Conservation (phyloP, 768 basidiomycete species). For the Kwoniella shandongensis region DNA sequence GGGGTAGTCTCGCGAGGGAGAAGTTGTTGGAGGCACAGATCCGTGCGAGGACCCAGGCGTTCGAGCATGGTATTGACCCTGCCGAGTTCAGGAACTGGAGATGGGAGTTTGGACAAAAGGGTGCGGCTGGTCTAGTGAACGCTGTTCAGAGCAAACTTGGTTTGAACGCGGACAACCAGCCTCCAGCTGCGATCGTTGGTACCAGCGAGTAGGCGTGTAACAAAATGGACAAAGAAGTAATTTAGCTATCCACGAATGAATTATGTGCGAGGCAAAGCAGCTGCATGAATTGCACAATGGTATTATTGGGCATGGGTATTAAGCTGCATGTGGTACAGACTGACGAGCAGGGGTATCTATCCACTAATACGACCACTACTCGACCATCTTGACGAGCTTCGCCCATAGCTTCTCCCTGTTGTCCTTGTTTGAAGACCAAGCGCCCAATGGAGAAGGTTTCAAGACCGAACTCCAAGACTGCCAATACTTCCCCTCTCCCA, state of each 20-base stretch:
- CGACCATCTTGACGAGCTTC: not conserved
- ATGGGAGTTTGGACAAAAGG: constrained; percentile 34
- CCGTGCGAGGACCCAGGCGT: constrained; percentile 37
- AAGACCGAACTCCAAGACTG: not conserved
- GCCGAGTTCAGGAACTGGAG: constrained; percentile 34
- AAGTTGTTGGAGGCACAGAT: constrained; percentile 43
- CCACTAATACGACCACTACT: too few relatives aligned
- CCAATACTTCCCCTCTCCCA: not conserved
- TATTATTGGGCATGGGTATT: too few relatives aligned
- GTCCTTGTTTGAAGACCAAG: not conserved
- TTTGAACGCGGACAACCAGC: constrained; percentile 13
- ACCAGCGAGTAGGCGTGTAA: constrained; percentile 22
- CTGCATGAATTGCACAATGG: too few relatives aligned
- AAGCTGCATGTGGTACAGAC: too few relatives aligned
- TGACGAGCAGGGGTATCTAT: too few relatives aligned
- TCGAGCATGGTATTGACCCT: constrained; percentile 46
- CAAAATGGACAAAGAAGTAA: not conserved
- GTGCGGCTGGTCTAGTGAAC: constrained; percentile 14
- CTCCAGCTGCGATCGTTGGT: constrained; percentile 29
- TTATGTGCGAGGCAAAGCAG: too few relatives aligned
- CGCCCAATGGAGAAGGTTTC: not conserved
- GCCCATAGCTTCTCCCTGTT: not conserved
- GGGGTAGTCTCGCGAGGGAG: constrained; percentile 38
- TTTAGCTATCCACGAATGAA: not conserved
- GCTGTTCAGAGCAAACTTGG: constrained; percentile 17